Evolutionary conservation across 495 filamentous ascomycete species (phyloP).

Genomic region (Penicillium ucsense): DNA sequence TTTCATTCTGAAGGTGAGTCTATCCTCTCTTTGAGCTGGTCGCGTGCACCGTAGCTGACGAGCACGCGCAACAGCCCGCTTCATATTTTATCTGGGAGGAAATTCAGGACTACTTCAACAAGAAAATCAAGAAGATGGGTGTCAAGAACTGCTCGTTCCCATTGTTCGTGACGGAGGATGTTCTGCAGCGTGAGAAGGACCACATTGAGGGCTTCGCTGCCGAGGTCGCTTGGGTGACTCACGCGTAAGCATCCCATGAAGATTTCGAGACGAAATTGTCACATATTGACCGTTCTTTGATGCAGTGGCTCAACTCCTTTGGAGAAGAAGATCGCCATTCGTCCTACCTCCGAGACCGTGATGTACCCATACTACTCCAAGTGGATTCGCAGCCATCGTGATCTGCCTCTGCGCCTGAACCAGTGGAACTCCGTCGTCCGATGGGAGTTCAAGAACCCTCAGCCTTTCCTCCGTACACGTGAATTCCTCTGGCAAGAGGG

Average conservation of each 20-base stretch:
- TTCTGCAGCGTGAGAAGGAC: conserved; percentile 87
- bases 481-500: conserved; percentile 99
- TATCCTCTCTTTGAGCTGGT: neutral
- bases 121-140: conserved; percentile 73
- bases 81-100: conserved; percentile 88
- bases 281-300: conserved; percentile 8
- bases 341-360: conserved; percentile 88
- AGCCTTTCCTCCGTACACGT: conserved; percentile 45
- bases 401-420: conserved; percentile 85
- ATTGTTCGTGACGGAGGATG: conserved; percentile 84
- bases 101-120: conserved; percentile 84
- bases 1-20: conserved; percentile 71
- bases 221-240: conserved; percentile 97
- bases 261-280: conserved; percentile 4
- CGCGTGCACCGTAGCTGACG: neutral
- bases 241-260: conserved; percentile 48
- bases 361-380: conserved; percentile 96
- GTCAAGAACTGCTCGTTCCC: conserved; percentile 95
- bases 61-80: conserved; percentile 37
- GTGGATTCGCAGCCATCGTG: conserved; percentile 90
- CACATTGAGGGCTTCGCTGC: conserved; percentile 97
- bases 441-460: conserved; percentile 88
- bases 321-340: conserved; percentile 90
- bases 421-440: conserved; percentile 77
- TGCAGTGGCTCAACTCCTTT: conserved; percentile 67